Conservation (phyloP, 371 early-diverging fungal species). For the Zychaea mexicana region DNA sequence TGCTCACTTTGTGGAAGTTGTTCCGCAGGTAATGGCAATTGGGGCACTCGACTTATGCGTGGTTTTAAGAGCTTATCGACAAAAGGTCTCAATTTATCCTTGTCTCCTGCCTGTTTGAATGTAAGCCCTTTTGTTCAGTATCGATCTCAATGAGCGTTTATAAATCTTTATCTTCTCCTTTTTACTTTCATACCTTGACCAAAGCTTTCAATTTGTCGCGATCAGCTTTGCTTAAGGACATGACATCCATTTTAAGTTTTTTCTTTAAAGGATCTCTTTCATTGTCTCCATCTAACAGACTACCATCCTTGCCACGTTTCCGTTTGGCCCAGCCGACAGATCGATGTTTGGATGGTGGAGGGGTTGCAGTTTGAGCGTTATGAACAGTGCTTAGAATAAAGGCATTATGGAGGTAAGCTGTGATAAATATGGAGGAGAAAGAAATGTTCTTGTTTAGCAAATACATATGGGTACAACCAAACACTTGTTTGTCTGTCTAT, state of each 20-base stretch:
- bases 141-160: too few relatives aligned
- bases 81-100: conserved; percentile 36
- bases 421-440: background rate
- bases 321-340: conserved; percentile 68
- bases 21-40: conserved; percentile 45
- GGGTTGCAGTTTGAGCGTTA: conserved; percentile 72
- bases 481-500: too few relatives aligned
- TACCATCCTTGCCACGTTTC: conserved; percentile 62
- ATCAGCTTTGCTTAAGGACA: conserved; percentile 73
- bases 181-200: conserved; percentile 58
- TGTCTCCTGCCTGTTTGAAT: conserved; percentile 28
- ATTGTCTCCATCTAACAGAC: conserved; percentile 32
- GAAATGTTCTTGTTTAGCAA: background rate
- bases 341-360: conserved; percentile 70
- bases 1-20: conserved; percentile 56
- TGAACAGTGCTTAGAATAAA: conserved; percentile 80
- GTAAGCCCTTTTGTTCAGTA: too few relatives aligned
- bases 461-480: background rate
- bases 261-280: conserved; percentile 59
- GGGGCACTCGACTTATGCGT: conserved; percentile 51
- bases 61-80: conserved; percentile 38
- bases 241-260: conserved; percentile 70
- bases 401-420: conserved; percentile 77
- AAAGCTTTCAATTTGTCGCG: conserved; percentile 68
- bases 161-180: background rate